Evolutionary conservation across 805 yeast species (phyloP).

Genomic region (Nakazawaea pomicola): DNA sequence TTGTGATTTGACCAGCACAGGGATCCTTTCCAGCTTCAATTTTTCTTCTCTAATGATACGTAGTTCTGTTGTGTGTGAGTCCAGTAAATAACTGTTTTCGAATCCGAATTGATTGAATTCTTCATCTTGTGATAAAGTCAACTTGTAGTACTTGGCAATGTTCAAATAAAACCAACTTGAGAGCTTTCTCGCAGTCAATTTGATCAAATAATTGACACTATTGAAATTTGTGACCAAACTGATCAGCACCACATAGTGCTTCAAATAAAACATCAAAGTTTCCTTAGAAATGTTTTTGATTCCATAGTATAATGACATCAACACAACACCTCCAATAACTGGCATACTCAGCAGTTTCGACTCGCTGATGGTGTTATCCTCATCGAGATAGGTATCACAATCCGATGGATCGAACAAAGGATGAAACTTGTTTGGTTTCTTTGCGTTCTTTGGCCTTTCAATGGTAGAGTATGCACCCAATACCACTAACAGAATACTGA

Average conservation of each 20-base stretch:
- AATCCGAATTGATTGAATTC: conserved; percentile 33
- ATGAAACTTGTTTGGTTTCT: conserved; percentile 29
- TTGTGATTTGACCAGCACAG: conserved; percentile 26
- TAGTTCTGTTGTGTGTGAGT: conserved; percentile 26
- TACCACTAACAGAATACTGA: conserved; percentile 25
- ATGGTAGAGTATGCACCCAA: conserved; percentile 32
- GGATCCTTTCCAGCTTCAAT: conserved; percentile 18
- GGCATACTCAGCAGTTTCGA: conserved; percentile 39
- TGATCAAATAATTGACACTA: conserved; percentile 25
- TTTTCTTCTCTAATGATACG: conserved; percentile 24
- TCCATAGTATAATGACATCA: conserved; percentile 33
- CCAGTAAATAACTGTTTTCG: conserved; percentile 26
- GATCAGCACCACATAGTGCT: conserved; percentile 28
- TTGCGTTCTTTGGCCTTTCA: conserved; percentile 24
- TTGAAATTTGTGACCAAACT: conserved; percentile 29
- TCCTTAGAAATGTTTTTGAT: conserved; percentile 28
- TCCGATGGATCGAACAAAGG: conserved; percentile 39
- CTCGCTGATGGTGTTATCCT: conserved; percentile 17
- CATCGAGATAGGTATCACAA: conserved; percentile 23
- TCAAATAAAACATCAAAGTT: conserved; percentile 27
- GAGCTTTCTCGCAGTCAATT: conserved; percentile 22
- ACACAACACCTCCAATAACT: conserved; percentile 32
- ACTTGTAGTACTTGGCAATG: conserved; percentile 32
- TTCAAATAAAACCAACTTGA: conserved; percentile 21
- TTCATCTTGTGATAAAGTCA: conserved; percentile 36